Conservation (phyloP, 2,329 filamentous ascomycete species). For the Sporothrix luriei region DNA sequence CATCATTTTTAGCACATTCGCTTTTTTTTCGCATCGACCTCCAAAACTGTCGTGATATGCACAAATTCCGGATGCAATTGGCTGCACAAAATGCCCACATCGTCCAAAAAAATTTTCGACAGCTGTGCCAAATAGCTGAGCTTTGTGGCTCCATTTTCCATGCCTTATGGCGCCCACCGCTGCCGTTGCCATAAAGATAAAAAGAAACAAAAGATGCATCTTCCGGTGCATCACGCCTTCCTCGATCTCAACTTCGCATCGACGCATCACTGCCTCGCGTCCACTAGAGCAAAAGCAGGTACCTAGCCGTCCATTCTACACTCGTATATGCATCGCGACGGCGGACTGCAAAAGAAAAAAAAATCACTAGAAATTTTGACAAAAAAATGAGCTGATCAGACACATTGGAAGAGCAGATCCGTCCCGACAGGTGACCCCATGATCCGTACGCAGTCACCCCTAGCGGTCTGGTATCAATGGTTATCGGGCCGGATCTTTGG, state of each 20-base stretch:
- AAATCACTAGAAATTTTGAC: background rate
- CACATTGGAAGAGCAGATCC: background rate
- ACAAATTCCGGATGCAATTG: background rate
- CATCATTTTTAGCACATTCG: background rate
- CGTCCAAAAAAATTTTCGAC: background rate
- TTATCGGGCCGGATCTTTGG: background rate
- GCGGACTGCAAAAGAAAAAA: background rate
- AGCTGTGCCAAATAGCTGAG: background rate
- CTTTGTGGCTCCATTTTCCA: background rate
- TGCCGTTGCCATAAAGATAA: background rate
- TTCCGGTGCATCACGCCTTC: conserved; percentile 6
- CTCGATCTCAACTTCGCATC: background rate
- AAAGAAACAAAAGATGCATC: background rate
- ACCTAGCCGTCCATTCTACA: background rate
- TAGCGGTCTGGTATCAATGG: background rate
- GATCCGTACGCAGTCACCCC: conserved; percentile 2
- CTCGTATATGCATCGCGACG: background rate
- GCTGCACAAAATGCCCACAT: background rate
- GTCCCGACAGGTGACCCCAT: background rate
- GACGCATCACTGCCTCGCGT: background rate
- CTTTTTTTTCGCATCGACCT: background rate
- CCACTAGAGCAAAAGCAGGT: background rate
- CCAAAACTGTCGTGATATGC: background rate
- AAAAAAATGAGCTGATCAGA: conserved; percentile 21
- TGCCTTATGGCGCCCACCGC: background rate